Evolutionary conservation across 805 yeast species (phyloP), one percentile per base, ranked within the genome.

Genomic region (Teunomyces lycoperdinae): DNA sequence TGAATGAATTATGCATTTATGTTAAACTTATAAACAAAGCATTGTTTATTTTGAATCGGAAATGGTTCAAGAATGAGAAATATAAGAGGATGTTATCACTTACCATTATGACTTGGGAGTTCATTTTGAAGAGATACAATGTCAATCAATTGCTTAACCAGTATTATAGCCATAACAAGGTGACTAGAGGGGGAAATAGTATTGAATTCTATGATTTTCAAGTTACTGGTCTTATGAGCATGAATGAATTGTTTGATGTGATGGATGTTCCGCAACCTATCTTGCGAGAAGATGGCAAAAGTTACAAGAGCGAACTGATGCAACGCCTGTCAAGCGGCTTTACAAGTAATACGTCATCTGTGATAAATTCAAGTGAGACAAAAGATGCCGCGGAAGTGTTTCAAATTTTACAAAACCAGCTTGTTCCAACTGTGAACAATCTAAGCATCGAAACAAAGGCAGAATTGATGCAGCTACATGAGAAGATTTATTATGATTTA

Each of bases 221-320:
- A 52, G 66, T 69, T 5, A 61, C 70, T 7, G 73, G 74, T 0
- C 63, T 58, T 46, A 61, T 67, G 57, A 69, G 69, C 44, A 66
- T 71, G 66, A 66, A 66, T 48, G 76, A 73, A 45, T 60, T 73
- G 45, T 73, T 73, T 51, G 66, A 66, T 42, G 61, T 68, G 1
- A 70, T 73, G 74, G 68, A 71, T 52, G 77, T 73, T 3, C 75
- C 77, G 0, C 76, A 69, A 47, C 77, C 77, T n/a, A 53, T 50
- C 3, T 50, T 36, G 17, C 9, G 17, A 9, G 48, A 45, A 9
- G 32, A 24, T 8, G 40, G 16, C 9, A 10, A 13, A 9, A 9
- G 11, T 10, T 9, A 32, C 16, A 26, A 29, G 7, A n/a, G 29
- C 11, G 27, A n/a, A 8, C 34, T 14, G 8, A 38, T 38, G 41